Conservation (phyloP, 2,329 filamentous ascomycete genomes). For the Fusarium denticulatum region DNA sequence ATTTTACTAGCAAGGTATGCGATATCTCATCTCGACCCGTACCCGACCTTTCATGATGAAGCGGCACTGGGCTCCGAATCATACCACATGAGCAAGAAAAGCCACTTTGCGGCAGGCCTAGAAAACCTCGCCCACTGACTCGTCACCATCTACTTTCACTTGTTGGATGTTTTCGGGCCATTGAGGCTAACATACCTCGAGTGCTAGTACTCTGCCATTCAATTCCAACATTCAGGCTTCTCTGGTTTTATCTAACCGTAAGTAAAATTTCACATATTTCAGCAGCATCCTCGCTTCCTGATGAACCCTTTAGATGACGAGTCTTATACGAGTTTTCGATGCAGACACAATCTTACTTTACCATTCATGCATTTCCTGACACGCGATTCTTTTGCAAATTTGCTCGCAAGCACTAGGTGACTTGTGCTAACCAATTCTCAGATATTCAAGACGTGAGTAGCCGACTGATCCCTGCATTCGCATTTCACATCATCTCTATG, state of each 20-base stretch:
- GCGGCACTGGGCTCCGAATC: conserved; percentile 96
- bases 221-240: background rate
- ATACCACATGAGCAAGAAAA: conserved; percentile 77
- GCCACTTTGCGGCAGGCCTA: conserved; percentile 97
- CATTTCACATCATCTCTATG: conserved; percentile 58
- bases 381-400: conserved; percentile 22
- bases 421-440: conserved; percentile 35
- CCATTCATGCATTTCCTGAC: conserved; percentile 77
- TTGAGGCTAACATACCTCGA: conserved; percentile 37
- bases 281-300: conserved; percentile 46
- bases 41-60: conserved; percentile 73
- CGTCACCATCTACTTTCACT: conserved; percentile 20
- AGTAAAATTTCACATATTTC: conserved; percentile 15
- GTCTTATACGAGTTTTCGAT: conserved; percentile 79
- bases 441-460: conserved; percentile 40
- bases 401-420: conserved; percentile 13
- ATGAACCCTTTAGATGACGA: conserved; percentile 73
- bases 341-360: conserved; percentile 72
- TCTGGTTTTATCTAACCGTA: conserved; percentile 1
- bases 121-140: conserved; percentile 99
- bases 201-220: conserved; percentile 23
- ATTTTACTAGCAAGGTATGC: conserved; percentile 49
- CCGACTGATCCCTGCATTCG: conserved; percentile 10
- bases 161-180: conserved; percentile 14
- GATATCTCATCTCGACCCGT: conserved; percentile 18